Conservation (phyloP, 2,329 filamentous ascomycete genomes). For the Tolypocladium ophioglossoides region DNA sequence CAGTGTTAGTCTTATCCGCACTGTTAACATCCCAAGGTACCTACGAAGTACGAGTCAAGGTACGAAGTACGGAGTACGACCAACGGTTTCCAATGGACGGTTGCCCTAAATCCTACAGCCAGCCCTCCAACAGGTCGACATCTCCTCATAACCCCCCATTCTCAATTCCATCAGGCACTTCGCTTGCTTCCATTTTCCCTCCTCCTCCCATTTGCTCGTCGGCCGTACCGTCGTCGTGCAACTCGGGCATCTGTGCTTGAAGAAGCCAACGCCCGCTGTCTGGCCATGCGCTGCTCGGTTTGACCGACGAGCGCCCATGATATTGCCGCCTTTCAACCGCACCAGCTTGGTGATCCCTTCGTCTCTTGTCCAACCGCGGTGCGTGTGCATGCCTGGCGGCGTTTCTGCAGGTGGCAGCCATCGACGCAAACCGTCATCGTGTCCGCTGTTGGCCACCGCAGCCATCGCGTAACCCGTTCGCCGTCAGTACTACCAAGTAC, state of each 20-base stretch:
- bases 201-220: neutral
- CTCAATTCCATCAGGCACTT: neutral
- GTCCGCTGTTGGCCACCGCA: neutral
- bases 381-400: neutral
- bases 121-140: neutral
- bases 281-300: conserved; percentile 2
- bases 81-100: neutral
- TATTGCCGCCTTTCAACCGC: neutral
- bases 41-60: neutral
- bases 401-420: neutral
- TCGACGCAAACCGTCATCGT: neutral
- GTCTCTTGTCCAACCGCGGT: neutral
- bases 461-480: neutral
- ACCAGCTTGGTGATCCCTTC: neutral
- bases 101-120: neutral
- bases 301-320: conserved; percentile 2
- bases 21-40: neutral
- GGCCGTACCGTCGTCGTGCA: neutral
- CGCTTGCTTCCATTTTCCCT: neutral
- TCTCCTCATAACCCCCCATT: neutral
- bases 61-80: too few species aligned
- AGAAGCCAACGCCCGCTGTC: neutral
- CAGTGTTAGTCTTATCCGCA: neutral
- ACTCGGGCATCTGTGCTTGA: neutral
- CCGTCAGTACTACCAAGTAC: neutral